phyloP scores from a whole-genome alignment of 805 yeast genomes.

The Schizosaccharomyces cryophilus region DNA sequence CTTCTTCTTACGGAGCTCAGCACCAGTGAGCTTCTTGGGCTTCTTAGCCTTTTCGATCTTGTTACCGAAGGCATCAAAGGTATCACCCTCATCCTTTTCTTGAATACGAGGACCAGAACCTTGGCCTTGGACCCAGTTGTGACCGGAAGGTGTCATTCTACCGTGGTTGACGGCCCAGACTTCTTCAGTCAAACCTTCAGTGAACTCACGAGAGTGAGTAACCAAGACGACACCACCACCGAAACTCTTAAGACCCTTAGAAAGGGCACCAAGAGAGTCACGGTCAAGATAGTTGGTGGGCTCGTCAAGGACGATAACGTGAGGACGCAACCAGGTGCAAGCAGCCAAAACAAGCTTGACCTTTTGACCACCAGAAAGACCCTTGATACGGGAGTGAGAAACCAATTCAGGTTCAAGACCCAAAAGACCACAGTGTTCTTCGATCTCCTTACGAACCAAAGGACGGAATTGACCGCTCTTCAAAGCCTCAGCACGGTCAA shows the following conservation, averaged over 20 bases:
- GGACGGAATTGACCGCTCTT: conserved; percentile 99
- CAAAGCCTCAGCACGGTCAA: conserved; percentile 99
- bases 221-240: conserved; percentile 99
- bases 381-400: conserved; percentile 98
- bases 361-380: conserved; percentile 99
- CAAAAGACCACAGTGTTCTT: conserved; percentile 92
- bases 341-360: conserved; percentile 98
- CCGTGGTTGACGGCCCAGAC: conserved; percentile 99
- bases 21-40: conserved; percentile 93
- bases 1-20: conserved; percentile 99
- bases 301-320: conserved; percentile 95
- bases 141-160: conserved; percentile 98
- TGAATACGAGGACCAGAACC: conserved; percentile 99
- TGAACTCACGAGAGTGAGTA: conserved; percentile 99
- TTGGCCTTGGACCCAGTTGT: conserved; percentile 99
- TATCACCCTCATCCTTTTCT: conserved; percentile 78
- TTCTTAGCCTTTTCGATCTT: conserved; percentile 89
- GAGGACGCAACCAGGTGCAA: conserved; percentile 99
- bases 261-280: conserved; percentile 97
- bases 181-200: conserved; percentile 97
- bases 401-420: conserved; percentile 98
- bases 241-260: conserved; percentile 94
- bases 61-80: conserved; percentile 99
- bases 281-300: conserved; percentile 98
- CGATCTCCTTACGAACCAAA: conserved; percentile 98